Conservation (phyloP, 2,329 filamentous ascomycete species). For the Aspergillus viridinutans region DNA sequence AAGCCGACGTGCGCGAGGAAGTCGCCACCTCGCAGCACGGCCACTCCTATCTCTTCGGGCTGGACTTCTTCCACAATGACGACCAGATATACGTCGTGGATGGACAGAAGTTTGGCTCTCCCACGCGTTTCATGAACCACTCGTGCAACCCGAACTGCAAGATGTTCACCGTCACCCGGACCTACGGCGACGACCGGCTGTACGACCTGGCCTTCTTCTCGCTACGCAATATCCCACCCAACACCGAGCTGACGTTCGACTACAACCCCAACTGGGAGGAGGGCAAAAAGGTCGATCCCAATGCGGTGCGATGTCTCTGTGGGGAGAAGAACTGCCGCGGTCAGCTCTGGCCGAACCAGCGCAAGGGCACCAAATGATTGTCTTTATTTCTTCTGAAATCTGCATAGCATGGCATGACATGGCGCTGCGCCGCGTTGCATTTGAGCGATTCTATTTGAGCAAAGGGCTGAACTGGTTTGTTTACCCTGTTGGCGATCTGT, state of each 20-base stretch:
- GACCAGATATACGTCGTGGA: constrained; percentile 40
- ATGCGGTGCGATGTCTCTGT: constrained; percentile 41
- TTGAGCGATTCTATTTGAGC: too few species aligned
- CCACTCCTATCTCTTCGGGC: constrained; percentile 40
- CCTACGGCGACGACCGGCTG: constrained; percentile 37
- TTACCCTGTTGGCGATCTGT: too few species aligned
- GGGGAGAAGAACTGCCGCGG: constrained; percentile 42
- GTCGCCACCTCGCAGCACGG: constrained; percentile 19
- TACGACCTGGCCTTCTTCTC: constrained; percentile 49
- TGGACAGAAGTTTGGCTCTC: constrained; percentile 38
- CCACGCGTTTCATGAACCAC: constrained; percentile 47
- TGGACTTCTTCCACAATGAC: constrained; percentile 35
- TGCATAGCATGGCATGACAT: constrained; percentile 1
- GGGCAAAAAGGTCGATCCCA: constrained; percentile 28
- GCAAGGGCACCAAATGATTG: constrained; percentile 26
- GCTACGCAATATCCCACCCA: constrained; percentile 36
- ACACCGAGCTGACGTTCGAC: constrained; percentile 46
- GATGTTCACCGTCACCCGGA: constrained; percentile 40
- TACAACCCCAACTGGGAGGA: constrained; percentile 37
- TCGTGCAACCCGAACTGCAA: constrained; percentile 47
- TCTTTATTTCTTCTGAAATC: background rate
- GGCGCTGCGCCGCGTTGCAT: background rate
- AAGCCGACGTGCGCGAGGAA: constrained; percentile 37
- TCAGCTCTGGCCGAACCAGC: constrained; percentile 40
- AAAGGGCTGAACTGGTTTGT: too few species aligned